phyloP scores from a whole-genome alignment of 805 yeast species.

The Yarrowia sp. region DNA sequence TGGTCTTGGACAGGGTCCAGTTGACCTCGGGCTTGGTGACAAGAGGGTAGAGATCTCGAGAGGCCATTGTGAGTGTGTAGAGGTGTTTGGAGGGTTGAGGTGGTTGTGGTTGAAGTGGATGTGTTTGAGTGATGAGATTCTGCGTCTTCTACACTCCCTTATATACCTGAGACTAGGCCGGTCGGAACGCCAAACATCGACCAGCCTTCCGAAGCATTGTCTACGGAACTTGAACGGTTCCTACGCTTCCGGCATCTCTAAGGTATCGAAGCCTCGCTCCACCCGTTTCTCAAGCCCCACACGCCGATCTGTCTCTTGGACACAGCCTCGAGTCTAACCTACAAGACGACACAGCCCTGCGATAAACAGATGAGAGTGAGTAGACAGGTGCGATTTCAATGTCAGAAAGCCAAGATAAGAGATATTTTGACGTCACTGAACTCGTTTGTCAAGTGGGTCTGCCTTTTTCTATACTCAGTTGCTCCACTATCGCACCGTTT shows the following conservation, averaged over 20 bases:
- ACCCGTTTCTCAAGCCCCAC: slow-evolving; percentile 1
- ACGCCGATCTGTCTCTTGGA: neutral
- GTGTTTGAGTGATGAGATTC: neutral
- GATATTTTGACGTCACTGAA: no score
- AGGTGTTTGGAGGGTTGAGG: neutral
- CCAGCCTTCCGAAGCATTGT: neutral
- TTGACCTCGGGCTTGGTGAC: slow-evolving; percentile 16
- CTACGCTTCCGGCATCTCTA: neutral
- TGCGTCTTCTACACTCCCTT: neutral
- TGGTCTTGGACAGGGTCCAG: slow-evolving; percentile 12
- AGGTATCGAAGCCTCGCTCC: neutral
- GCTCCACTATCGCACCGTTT: no score
- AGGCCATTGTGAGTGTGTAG: slow-evolving; percentile 8
- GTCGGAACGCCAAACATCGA: slow-evolving; percentile 3
- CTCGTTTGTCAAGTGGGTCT: no score
- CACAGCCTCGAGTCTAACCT: slow-evolving; percentile 27
- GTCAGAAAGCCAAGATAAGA: no score
- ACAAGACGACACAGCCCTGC: neutral
- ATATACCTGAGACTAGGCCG: neutral
- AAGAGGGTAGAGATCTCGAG: slow-evolving; percentile 30
- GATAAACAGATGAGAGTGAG: neutral
- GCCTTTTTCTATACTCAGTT: no score
- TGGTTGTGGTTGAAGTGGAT: neutral
- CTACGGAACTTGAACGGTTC: neutral
- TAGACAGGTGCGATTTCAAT: no score